Evolutionary conservation across 371 early-diverging fungal species (phyloP).

Genomic region (Mucor racemosus): DNA sequence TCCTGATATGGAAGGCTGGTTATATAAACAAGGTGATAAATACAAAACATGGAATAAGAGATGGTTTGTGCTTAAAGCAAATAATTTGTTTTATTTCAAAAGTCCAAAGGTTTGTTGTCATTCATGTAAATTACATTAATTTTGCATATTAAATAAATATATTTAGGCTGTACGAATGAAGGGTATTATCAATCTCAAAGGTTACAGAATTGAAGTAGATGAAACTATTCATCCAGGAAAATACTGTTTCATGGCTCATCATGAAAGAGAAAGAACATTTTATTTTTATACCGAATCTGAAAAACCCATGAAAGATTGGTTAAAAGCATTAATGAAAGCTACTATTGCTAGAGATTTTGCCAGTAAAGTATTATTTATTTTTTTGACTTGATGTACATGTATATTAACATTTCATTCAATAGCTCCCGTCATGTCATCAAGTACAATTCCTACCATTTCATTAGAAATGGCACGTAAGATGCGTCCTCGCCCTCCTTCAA

Average conservation of each 20-base stretch:
- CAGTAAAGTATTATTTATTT: slow-evolving; percentile 31
- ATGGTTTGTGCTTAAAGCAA: slow-evolving; percentile 71
- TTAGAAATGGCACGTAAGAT: slow-evolving; percentile 64
- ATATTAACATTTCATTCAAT: neutral
- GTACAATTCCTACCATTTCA: slow-evolving; percentile 67
- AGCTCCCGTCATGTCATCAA: slow-evolving; percentile 73
- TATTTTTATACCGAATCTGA: slow-evolving; percentile 69
- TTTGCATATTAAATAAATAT: neutral
- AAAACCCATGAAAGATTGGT: slow-evolving; percentile 60
- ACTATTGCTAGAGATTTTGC: slow-evolving; percentile 65
- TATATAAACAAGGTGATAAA: slow-evolving; percentile 69
- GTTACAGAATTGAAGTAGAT: slow-evolving; percentile 61
- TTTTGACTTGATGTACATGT: neutral
- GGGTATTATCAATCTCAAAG: slow-evolving; percentile 61
- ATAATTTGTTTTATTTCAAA: slow-evolving; percentile 66
- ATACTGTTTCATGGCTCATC: slow-evolving; percentile 72
- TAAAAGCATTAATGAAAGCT: slow-evolving; percentile 73
- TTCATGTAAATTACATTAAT: neutral
- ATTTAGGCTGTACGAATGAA: slow-evolving; percentile 55
- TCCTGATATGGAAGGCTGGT: slow-evolving; percentile 69
- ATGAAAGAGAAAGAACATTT: slow-evolving; percentile 65
- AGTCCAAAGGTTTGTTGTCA: slow-evolving; percentile 46
- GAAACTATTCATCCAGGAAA: slow-evolving; percentile 68
- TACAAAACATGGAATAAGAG: slow-evolving; percentile 72
- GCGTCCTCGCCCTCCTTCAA: slow-evolving; percentile 69